These are phyloP conservation scores for Silene uniflora DNA, from an alignment of 148 eudicot species.

Conservation along the genomic window DNA sequence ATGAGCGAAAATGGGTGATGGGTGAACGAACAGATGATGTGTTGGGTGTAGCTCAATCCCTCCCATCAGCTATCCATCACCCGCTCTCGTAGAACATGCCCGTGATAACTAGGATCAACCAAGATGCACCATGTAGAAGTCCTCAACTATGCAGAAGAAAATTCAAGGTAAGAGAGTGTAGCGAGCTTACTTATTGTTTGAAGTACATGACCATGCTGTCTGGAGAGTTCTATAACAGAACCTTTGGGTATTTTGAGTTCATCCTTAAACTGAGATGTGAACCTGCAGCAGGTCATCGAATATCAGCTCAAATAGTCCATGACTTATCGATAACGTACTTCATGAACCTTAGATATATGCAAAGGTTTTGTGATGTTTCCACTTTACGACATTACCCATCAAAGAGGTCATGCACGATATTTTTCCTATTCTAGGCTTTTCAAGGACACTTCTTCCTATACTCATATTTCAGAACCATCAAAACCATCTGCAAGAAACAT, in stretches of 20 bases:
- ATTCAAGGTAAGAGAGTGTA: background rate
- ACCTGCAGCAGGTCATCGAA: slow-evolving; percentile 35
- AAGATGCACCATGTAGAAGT: too few species aligned
- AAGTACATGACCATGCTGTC: slow-evolving; percentile 62
- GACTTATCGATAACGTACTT: background rate
- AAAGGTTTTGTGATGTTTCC: background rate
- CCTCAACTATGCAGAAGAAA: background rate
- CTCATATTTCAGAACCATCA: background rate
- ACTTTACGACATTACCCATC: background rate
- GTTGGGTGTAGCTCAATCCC: too few species aligned
- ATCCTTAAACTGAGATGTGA: slow-evolving; percentile 89
- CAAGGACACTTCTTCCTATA: background rate
- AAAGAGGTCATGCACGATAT: background rate
- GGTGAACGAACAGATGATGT: too few species aligned
- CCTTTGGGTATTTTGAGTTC: slow-evolving; percentile 77
- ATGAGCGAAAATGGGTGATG: too few species aligned
- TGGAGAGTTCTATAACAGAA: slow-evolving; percentile 74
- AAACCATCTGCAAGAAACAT: background rate
- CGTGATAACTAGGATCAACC: too few species aligned
- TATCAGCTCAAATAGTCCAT: slow-evolving; percentile 1
- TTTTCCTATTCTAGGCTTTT: background rate
- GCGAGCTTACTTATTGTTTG: slow-evolving; percentile 67
- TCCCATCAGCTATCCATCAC: too few species aligned
- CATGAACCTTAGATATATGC: background rate
- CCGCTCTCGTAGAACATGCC: too few species aligned